Base-by-base conservation (phyloP, 139 green algal genomes). In the Haematococcus lacustris region DNA sequence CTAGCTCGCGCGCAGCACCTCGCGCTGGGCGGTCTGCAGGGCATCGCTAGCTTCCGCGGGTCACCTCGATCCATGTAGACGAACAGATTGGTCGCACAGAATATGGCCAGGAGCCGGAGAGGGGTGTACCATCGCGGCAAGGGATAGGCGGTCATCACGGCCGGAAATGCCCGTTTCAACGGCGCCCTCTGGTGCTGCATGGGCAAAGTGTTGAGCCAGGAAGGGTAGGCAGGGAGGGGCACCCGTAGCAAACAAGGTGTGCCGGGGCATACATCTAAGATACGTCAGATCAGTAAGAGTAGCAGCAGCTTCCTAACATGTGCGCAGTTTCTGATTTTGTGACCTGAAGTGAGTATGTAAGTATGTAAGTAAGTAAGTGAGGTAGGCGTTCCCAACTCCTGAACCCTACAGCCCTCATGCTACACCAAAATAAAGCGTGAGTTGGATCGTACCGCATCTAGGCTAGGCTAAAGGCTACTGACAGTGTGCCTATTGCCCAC, bases 51-150 rank as follows among this genome's bases (percentile, higher is more conserved):
- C n/a, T n/a, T n/a, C n/a, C n/a, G n/a, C n/a, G n/a, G n/a, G n/a
- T 3, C 37, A 85, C 92, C 93, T 81, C 93, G 73, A 68, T 98
- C 94, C 3, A 97, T 50, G 74, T 98, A 98, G 9, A 97, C 88
- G 1, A 98, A 70, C 37, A 97, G 61, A 41, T 92, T 91, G 40
- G 90, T 86, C 51, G 70, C n/a, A 60, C 84, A 94, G 65, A 97
- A 93, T 23, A 96, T 85, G 2, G 63, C 7, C 34, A 95, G 76
- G 28, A 94, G 76, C 30, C 83, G 71, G 1, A 74, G 30, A 0
- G 89, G 88, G 0, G 85, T 88, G 51, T 91, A 89, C 89, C 89
- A 95, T 25, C 65, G 33, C 9, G 78, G 78, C 2, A 28, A 28
- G 43, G 43, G 17, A 53, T 53, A n/a, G n/a, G n/a, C n/a, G n/a